Conservation (phyloP, 768 basidiomycete species). For the Coprinopsis sp. region DNA sequence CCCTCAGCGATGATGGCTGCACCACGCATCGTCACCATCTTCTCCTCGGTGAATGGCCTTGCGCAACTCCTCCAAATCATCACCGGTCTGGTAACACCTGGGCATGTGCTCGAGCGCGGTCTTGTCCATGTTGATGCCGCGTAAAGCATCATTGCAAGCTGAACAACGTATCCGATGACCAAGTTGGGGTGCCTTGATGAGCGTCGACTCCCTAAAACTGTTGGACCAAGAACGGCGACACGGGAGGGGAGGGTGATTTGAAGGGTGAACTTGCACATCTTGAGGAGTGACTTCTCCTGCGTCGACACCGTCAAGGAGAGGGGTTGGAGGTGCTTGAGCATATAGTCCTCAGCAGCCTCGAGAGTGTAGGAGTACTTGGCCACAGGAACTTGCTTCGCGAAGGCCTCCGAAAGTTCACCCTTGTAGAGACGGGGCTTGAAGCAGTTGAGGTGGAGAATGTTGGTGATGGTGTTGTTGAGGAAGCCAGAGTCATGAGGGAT, state of each 20-base stretch:
- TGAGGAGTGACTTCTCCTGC: conserved; percentile 94
- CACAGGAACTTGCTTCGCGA: conserved; percentile 92
- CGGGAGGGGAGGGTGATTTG: conserved; percentile 98
- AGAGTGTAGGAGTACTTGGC: conserved; percentile 98
- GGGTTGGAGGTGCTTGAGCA: conserved; percentile 95
- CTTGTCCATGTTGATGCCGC: conserved; percentile 98
- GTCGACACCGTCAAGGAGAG: conserved; percentile 98
- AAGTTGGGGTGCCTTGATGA: conserved; percentile 98
- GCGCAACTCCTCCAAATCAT: conserved; percentile 94
- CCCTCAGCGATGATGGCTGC: conserved; percentile 72
- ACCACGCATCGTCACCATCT: conserved; percentile 95
- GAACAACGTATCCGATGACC: conserved; percentile 98
- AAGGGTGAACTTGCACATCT: conserved; percentile 96
- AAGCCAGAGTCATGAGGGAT: conserved; percentile 97
- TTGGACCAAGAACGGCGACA: conserved; percentile 97
- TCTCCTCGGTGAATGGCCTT: conserved; percentile 89
- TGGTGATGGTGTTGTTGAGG: conserved; percentile 98
- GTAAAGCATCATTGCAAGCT: conserved; percentile 99
- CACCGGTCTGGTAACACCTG: conserved; percentile 99
- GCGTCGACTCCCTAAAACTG: conserved; percentile 96
- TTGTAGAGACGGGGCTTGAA: conserved; percentile 96
- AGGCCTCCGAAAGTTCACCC: conserved; percentile 91
- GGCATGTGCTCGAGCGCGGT: conserved; percentile 99
- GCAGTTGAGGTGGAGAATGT: conserved; percentile 95
- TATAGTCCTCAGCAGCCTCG: conserved; percentile 94